Evolutionary conservation across 805 yeast genomes (phyloP).

Genomic region (Blastobotrys parvus): DNA sequence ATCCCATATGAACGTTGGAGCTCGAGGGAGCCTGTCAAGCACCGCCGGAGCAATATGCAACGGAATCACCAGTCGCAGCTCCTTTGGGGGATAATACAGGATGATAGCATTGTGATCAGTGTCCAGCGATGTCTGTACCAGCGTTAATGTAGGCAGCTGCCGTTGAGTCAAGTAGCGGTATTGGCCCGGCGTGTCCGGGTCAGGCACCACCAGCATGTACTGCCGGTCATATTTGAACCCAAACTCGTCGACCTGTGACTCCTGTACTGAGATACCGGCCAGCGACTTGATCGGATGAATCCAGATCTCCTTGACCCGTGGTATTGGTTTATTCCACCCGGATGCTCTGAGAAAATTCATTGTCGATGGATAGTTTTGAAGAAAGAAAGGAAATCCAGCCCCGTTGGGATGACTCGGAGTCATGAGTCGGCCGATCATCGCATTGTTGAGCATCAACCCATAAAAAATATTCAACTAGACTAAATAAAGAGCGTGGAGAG

Average conservation of each 20-base stretch:
- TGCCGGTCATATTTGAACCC: conserved; percentile 28
- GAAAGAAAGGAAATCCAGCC: neutral
- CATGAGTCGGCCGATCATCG: no score
- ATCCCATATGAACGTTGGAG: neutral
- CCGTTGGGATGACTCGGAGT: neutral
- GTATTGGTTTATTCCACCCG: no score
- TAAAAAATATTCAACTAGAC: no score
- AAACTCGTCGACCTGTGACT: conserved; percentile 20
- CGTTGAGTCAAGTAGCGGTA: conserved; percentile 25
- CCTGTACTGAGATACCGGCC: conserved; percentile 21
- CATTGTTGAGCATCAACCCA: neutral
- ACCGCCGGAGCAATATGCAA: conserved; percentile 8
- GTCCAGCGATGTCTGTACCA: conserved; percentile 16
- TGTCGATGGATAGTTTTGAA: no score
- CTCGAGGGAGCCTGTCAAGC: conserved; percentile 8
- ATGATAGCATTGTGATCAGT: conserved; percentile 8
- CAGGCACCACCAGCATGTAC: conserved; percentile 21
- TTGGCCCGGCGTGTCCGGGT: conserved; percentile 3
- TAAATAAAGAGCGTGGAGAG: no score
- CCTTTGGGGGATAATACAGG: conserved; percentile 13
- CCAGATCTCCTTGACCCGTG: conserved; percentile 10
- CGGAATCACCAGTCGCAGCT: conserved; percentile 9
- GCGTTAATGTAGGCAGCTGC: conserved; percentile 21
- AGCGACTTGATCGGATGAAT: conserved; percentile 30
- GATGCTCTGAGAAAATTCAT: no score